These are phyloP conservation scores for Salix arbutifolia DNA, from an alignment of 345 rosid genomes.

Conservation along the genomic window DNA sequence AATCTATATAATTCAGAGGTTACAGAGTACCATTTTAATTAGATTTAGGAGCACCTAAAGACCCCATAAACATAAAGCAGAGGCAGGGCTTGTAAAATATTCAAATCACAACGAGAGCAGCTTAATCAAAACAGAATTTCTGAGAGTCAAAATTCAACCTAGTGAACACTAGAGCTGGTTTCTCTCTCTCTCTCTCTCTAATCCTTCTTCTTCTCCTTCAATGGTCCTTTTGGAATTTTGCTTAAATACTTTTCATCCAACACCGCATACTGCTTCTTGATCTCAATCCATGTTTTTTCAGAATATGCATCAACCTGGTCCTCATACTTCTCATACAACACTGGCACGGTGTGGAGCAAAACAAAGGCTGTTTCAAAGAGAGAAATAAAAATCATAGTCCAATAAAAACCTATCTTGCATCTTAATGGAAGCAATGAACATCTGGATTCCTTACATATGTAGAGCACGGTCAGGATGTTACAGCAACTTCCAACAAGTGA, in stretches of 20 bases:
- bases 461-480: conserved; percentile 78
- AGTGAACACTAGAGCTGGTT: not conserved
- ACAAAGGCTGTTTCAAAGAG: conserved; percentile 47
- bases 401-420: not conserved
- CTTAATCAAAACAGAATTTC: not conserved
- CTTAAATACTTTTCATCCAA: conserved; percentile 74
- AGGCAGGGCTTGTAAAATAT: not conserved
- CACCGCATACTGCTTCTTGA: conserved; percentile 65
- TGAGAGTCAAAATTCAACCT: not conserved
- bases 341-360: conserved; percentile 72
- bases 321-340: conserved; percentile 73
- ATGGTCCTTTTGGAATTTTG: conserved; percentile 68
- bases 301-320: conserved; percentile 68
- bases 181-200: conserved; percentile 18
- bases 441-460: conserved; percentile 50
- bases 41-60: not conserved
- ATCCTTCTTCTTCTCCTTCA: conserved; percentile 62
- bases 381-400: not conserved
- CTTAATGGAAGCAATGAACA: not conserved
- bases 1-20: not conserved
- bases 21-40: not conserved
- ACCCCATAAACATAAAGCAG: not conserved
- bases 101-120: not conserved
- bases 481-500: conserved; percentile 66
- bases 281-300: conserved; percentile 61